phyloP scores from a whole-genome alignment of 164 flowering plant genomes.

The Macadamia integrifolia region DNA sequence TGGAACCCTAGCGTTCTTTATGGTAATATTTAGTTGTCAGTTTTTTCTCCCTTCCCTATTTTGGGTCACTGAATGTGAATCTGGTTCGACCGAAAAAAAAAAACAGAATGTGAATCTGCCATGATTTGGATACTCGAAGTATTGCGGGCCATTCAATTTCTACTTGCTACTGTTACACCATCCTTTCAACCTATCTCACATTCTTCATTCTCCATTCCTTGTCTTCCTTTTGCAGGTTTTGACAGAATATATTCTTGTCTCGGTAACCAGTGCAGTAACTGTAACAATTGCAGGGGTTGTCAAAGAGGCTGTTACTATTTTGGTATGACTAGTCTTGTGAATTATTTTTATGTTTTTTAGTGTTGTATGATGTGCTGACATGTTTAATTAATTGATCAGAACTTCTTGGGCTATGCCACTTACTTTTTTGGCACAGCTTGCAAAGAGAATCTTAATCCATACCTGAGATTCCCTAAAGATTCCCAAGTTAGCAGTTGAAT shows the following conservation, averaged over 20 bases:
- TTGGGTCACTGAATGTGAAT: no score
- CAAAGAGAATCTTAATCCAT: no score
- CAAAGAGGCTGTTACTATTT: slow-evolving; percentile 94
- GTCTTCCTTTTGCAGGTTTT: slow-evolving; percentile 63
- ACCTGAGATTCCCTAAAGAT: no score
- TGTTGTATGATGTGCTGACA: neutral
- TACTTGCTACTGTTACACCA: neutral
- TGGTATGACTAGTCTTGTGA: slow-evolving; percentile 44
- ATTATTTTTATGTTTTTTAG: neutral
- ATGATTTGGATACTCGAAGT: no score
- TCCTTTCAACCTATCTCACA: neutral
- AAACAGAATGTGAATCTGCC: no score
- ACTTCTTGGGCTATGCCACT: slow-evolving; percentile 8
- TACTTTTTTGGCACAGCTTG: neutral
- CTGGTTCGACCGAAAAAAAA: no score
- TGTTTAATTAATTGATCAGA: neutral
- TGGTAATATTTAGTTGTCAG: slow-evolving; percentile 42
- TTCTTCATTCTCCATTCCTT: neutral
- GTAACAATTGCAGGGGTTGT: slow-evolving; percentile 97
- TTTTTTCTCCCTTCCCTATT: neutral
- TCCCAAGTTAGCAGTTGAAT: no score
- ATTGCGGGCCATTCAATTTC: no score
- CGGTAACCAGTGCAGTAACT: slow-evolving; percentile 96
- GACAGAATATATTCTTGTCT: slow-evolving; percentile 84
- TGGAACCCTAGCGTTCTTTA: slow-evolving; percentile 86